Evolutionary conservation across 129 eudicot species (phyloP).

Genomic region (Centella asiatica): DNA sequence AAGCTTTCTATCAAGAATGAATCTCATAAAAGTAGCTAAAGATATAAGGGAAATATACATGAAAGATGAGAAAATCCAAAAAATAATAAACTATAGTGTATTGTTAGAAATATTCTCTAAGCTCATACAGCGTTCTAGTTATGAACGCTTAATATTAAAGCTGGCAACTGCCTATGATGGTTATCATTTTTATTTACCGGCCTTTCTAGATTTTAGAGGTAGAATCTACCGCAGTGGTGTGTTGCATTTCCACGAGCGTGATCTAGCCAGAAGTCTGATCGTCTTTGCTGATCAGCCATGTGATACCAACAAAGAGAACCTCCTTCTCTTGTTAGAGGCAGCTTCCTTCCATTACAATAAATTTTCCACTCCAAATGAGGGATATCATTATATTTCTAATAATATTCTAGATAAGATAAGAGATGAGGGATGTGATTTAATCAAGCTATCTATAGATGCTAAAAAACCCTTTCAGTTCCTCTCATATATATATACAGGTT

Average conservation of each 20-base stretch:
- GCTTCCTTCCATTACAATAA: not conserved
- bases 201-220: slow-evolving; percentile 5
- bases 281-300: not conserved
- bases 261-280: slow-evolving; percentile 10
- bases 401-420: too few relatives aligned
- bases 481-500: not conserved
- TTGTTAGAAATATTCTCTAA: too few relatives aligned
- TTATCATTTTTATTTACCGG: not conserved
- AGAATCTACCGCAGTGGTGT: slow-evolving; percentile 8
- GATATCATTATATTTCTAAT: too few relatives aligned
- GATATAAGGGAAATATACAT: not conserved
- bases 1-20: too few relatives aligned
- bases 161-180: not conserved
- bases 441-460: not conserved
- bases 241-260: slow-evolving; percentile 14
- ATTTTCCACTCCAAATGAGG: not conserved
- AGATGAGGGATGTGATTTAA: too few relatives aligned
- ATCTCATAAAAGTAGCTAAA: too few relatives aligned
- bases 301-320: too few relatives aligned
- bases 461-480: not conserved
- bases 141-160: not conserved
- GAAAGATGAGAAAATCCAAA: too few relatives aligned
- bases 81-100: not conserved
- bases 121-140: not conserved
- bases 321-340: not conserved